Conservation (phyloP, 2,329 filamentous ascomycete species). For the Cladophialophora chaetospira region DNA sequence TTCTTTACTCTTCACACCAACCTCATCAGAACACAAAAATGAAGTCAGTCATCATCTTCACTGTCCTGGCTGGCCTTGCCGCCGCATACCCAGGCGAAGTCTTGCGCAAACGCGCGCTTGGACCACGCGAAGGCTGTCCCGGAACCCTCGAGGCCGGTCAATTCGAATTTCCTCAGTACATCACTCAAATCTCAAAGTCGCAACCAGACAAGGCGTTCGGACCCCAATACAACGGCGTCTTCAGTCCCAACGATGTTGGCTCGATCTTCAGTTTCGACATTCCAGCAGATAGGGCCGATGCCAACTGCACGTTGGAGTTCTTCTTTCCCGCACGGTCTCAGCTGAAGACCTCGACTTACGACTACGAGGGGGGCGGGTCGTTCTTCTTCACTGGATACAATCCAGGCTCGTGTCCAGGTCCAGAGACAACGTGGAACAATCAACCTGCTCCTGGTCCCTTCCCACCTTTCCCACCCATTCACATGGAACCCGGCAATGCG, state of each 20-base stretch:
- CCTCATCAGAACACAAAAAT: slow-evolving; percentile 37
- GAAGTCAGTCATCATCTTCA: slow-evolving; percentile 43
- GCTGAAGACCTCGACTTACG: slow-evolving; percentile 62
- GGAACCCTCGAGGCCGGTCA: slow-evolving; percentile 46
- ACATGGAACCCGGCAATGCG: slow-evolving; percentile 56
- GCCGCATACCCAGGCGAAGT: slow-evolving; percentile 48
- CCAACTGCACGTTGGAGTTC: slow-evolving; percentile 66
- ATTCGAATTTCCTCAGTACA: slow-evolving; percentile 63
- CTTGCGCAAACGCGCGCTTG: slow-evolving; percentile 44
- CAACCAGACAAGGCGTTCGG: slow-evolving; percentile 56
- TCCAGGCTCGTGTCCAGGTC: slow-evolving; percentile 49
- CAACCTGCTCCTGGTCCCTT: slow-evolving; percentile 50
- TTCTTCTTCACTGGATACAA: slow-evolving; percentile 54
- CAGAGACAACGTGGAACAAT: slow-evolving; percentile 57
- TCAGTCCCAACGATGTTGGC: slow-evolving; percentile 54
- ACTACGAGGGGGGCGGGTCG: slow-evolving; percentile 56
- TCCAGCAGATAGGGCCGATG: slow-evolving; percentile 54
- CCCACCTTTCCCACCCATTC: slow-evolving; percentile 42
- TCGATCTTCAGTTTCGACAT: slow-evolving; percentile 73
- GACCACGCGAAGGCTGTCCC: slow-evolving; percentile 47
- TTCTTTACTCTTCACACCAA: neutral
- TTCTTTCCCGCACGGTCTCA: slow-evolving; percentile 60
- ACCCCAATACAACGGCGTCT: slow-evolving; percentile 58
- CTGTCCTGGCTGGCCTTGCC: slow-evolving; percentile 44
- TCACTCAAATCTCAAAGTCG: slow-evolving; percentile 60